Evolutionary conservation across 805 yeast genomes (phyloP).

Genomic region (Candida sonorensis): DNA sequence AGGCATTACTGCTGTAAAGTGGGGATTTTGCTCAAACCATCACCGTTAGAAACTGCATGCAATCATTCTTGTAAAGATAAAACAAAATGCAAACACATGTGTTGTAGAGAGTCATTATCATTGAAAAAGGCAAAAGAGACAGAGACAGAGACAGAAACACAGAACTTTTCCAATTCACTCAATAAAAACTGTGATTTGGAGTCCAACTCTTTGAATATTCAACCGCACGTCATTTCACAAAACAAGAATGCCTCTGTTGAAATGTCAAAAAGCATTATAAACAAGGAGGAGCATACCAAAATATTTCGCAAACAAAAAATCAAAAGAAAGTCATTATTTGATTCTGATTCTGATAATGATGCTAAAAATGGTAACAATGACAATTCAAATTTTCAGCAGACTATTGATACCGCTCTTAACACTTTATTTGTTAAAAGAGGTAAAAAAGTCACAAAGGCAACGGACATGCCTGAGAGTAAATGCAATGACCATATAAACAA

Average conservation of each 20-base stretch:
- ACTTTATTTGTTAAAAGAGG: no score
- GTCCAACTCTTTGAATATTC: no score
- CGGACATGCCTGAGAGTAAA: no score
- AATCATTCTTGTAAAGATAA: constrained; percentile 37
- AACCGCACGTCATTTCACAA: no score
- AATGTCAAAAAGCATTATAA: no score
- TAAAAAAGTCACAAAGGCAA: no score
- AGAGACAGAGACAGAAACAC: not conserved
- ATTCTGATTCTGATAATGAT: not conserved
- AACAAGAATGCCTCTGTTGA: no score
- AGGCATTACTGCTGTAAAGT: constrained; percentile 43
- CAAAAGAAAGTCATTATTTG: not conserved
- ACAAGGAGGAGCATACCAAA: not conserved
- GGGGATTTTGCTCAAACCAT: constrained; percentile 21
- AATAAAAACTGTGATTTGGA: no score
- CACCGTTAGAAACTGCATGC: constrained; percentile 19
- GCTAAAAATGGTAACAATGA: not conserved
- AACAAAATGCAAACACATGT: constrained; percentile 31
- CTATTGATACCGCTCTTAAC: no score
- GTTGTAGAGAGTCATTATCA: constrained; percentile 15
- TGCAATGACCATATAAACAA: no score
- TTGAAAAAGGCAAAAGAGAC: not conserved
- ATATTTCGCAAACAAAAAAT: not conserved
- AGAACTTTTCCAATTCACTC: no score
- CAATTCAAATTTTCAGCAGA: no score